Evolutionary conservation across 495 filamentous ascomycete species (phyloP), one percentile per base, ranked within the genome.

Genomic region (Aspergillus avenaceus): DNA sequence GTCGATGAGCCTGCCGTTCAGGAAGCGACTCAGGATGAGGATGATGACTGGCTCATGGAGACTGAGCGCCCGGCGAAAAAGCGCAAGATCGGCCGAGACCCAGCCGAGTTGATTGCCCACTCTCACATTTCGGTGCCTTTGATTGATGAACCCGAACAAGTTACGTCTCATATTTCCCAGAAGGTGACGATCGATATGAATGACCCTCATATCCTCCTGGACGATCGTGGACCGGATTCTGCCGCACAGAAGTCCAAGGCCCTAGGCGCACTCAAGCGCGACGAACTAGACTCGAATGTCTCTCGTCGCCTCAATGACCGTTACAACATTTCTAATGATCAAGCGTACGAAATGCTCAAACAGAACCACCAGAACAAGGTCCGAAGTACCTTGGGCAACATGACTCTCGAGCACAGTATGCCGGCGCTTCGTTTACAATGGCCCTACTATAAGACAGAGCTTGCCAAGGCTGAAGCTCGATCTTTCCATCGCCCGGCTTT

Each of bases 301-400:
- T 65, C 73, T 32, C 65, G 67, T 32, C 65, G 69, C 41, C 68
- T 95, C n/a, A 81, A 76, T 22, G 78, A 84, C 53, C 80, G 91
- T 19, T 97, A 95, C 77, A 97, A 97, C 65, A 87, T 96, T 42
- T 96, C 92, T 23, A 96, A 96, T 50, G 93, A 99, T 59, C 85
- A 90, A 38, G 91, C 90, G 2, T 99, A 99, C 62, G 89, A 96
- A 56, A 83, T 87, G 45, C 79, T 99, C 36, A 97, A 99, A 68
- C 90, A 95, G 63, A 99, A 97, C 63, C 88, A 91, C 55, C 89
- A 95, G 70, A 92, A 86, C 75, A 96, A 95, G 69, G 85, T 99
- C 54, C 84, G 93, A 32, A 92, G 90, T 40, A 95, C 87, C 0
- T 76, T 99, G 45, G 89, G 90, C 6, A 88, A 87, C 55, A 73